These are phyloP conservation scores for Cladophialophora bantiana DNA, from an alignment of 2,329 filamentous ascomycete species.

Conservation along the genomic window DNA sequence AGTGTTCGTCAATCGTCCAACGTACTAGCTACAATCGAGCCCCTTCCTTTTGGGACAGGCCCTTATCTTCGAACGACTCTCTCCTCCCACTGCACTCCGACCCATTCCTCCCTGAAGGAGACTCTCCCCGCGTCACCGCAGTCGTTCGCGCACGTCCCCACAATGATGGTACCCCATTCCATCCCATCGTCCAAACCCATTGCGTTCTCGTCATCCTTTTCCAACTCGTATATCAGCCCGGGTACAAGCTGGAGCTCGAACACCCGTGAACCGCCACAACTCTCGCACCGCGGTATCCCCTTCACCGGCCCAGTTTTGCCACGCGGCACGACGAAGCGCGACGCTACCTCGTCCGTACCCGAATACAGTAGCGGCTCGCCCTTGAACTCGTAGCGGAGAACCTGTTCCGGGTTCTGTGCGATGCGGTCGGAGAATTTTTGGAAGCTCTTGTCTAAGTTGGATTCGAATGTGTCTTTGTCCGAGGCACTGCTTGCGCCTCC, in stretches of 20 bases:
- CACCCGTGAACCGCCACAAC: constrained; percentile 75
- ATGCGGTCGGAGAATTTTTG: constrained; percentile 81
- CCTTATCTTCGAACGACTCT: constrained; percentile 38
- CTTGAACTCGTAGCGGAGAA: constrained; percentile 79
- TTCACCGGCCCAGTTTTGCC: constrained; percentile 36
- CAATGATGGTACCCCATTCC: constrained; percentile 95
- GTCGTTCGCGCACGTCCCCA: constrained; percentile 82
- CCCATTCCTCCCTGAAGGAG: constrained; percentile 93
- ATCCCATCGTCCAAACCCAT: constrained; percentile 75
- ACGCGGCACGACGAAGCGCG: constrained; percentile 57
- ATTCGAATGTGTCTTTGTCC: constrained; percentile 77
- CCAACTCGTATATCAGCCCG: constrained; percentile 86
- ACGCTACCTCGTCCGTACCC: constrained; percentile 75
- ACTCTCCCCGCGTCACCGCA: constrained; percentile 72
- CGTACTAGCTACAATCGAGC: neutral
- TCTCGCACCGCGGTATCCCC: constrained; percentile 75
- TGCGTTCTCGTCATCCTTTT: constrained; percentile 65
- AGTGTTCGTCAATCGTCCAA: neutral
- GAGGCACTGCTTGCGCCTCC: constrained; percentile 46
- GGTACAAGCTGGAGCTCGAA: constrained; percentile 95
- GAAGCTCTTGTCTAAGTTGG: constrained; percentile 75
- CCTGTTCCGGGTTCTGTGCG: constrained; percentile 81
- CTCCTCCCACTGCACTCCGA: constrained; percentile 98
- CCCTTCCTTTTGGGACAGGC: neutral
- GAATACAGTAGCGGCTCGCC: constrained; percentile 81